phyloP scores from a whole-genome alignment of 305 asterid species.

The Rubia peregrina region DNA sequence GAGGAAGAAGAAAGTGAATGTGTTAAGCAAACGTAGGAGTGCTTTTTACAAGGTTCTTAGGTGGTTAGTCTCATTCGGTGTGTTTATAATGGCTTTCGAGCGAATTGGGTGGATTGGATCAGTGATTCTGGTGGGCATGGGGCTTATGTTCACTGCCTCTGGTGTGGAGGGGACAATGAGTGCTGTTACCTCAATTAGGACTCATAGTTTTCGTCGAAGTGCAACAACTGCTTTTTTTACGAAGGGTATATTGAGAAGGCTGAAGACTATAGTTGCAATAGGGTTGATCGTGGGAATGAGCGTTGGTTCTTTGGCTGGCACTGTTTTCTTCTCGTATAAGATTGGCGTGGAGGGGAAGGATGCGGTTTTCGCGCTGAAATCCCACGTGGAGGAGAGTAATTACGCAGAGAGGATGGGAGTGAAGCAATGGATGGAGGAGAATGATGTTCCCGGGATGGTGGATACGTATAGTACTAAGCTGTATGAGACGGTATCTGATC shows the following conservation, averaged over 20 bases:
- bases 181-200: constrained; percentile 55
- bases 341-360: constrained; percentile 86
- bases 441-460: constrained; percentile 81
- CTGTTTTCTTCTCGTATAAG: constrained; percentile 72
- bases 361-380: constrained; percentile 67
- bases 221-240: constrained; percentile 65
- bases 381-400: constrained; percentile 79
- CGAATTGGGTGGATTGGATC: constrained; percentile 57
- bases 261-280: constrained; percentile 75
- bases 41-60: constrained; percentile 63
- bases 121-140: constrained; percentile 49
- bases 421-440: constrained; percentile 94
- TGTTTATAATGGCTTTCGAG: constrained; percentile 78
- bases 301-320: constrained; percentile 59
- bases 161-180: constrained; percentile 73
- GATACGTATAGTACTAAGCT: constrained; percentile 64
- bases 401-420: constrained; percentile 84
- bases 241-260: constrained; percentile 48
- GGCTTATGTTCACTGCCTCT: constrained; percentile 54
- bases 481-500: constrained; percentile 72
- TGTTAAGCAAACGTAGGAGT: constrained; percentile 41
- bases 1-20: constrained; percentile 35
- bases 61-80: constrained; percentile 82
- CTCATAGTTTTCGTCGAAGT: constrained; percentile 63
- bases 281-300: constrained; percentile 82